These are phyloP conservation scores for Boletellus sp. DNA, from an alignment of 1,284 basidiomycete species.

Conservation along the genomic window DNA sequence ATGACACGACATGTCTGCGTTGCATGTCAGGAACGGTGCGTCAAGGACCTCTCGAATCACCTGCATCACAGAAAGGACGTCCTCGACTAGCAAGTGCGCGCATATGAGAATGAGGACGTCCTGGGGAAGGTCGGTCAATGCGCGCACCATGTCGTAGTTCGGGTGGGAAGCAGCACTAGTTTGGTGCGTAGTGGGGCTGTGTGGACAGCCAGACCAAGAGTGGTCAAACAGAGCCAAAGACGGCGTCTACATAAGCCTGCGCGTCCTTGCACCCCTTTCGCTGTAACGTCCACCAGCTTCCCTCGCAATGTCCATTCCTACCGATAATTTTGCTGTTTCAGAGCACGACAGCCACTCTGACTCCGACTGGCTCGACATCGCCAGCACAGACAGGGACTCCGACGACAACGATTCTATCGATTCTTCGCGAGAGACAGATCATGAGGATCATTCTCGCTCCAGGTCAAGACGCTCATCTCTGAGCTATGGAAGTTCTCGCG, in stretches of 20 bases:
- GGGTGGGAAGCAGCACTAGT: not conserved
- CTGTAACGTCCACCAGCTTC: slow-evolving; percentile 29
- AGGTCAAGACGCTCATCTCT: slow-evolving; percentile 64
- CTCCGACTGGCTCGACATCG: slow-evolving; percentile 76
- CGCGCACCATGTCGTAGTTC: slow-evolving; percentile 4
- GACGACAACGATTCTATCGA: slow-evolving; percentile 67
- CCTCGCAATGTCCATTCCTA: slow-evolving; percentile 25
- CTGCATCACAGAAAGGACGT: slow-evolving; percentile 48
- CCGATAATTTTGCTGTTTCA: slow-evolving; percentile 41
- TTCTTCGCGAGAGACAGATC: slow-evolving; percentile 54
- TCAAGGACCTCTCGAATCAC: slow-evolving; percentile 26
- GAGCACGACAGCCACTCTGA: slow-evolving; percentile 68
- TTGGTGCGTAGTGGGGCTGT: slow-evolving; percentile 10
- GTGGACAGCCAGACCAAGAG: not conserved
- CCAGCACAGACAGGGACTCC: slow-evolving; percentile 57
- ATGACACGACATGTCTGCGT: slow-evolving; percentile 55
- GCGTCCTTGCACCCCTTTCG: slow-evolving; percentile 28
- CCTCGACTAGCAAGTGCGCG: slow-evolving; percentile 34
- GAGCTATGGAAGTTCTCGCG: slow-evolving; percentile 61
- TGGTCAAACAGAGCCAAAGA: slow-evolving; percentile 31
- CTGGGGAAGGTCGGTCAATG: slow-evolving; percentile 35
- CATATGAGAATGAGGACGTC: slow-evolving; percentile 38
- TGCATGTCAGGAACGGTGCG: slow-evolving; percentile 10
- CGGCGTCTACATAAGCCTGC: slow-evolving; percentile 22
- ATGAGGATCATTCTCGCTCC: slow-evolving; percentile 48